phyloP scores from a whole-genome alignment of 257 asterid species.

The Vinca minor region DNA sequence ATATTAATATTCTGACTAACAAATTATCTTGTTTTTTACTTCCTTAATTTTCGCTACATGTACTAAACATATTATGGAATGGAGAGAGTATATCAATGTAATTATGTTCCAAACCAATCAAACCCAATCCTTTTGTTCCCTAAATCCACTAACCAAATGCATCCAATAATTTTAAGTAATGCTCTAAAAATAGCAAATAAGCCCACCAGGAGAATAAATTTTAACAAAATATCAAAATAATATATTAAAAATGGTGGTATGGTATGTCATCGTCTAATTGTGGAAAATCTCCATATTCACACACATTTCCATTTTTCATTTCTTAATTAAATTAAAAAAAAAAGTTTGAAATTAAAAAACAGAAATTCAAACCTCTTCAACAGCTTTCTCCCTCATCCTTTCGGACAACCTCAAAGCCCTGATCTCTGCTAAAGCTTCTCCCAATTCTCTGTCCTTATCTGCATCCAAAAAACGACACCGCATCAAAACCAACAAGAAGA shows the following conservation, averaged over 20 bases:
- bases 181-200: slow-evolving; percentile 4
- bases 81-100: not conserved
- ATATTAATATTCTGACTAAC: too few relatives aligned
- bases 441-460: slow-evolving; percentile 86
- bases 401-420: slow-evolving; percentile 69
- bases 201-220: not conserved
- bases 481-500: slow-evolving; percentile 6
- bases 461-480: slow-evolving; percentile 14
- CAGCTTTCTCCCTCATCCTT: slow-evolving; percentile 84
- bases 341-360: not conserved
- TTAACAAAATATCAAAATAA: too few relatives aligned
- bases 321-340: too few relatives aligned
- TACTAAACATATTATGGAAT: too few relatives aligned
- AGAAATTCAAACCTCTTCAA: slow-evolving; percentile 78
- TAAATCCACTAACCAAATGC: slow-evolving; percentile 1
- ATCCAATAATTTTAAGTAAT: not conserved
- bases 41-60: too few relatives aligned
- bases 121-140: too few relatives aligned
- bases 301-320: too few relatives aligned
- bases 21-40: too few relatives aligned
- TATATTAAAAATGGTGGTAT: too few relatives aligned
- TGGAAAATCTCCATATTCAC: not conserved
- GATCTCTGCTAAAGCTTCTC: slow-evolving; percentile 89
- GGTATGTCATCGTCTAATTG: slow-evolving; percentile 3
- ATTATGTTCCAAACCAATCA: not conserved